Evolutionary conservation across 2,329 filamentous ascomycete genomes (phyloP).

Genomic region (Ophiocordyceps robertsii): DNA sequence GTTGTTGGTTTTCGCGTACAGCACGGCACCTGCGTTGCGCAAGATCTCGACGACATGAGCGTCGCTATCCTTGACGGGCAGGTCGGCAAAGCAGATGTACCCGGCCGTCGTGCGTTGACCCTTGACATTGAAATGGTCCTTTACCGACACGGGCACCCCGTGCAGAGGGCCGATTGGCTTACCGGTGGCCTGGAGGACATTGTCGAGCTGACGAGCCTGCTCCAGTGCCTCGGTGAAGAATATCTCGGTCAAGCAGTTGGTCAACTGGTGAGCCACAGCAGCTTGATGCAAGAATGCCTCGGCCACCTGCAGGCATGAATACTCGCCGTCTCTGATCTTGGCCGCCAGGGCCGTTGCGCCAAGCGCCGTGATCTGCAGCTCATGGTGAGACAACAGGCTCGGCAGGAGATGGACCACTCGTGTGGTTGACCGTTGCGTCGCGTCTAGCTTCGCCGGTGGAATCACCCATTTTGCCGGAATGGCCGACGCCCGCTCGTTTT

Average conservation of each 20-base stretch:
- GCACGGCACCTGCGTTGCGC: constrained; percentile 15
- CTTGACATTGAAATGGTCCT: constrained; percentile 8
- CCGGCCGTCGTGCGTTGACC: constrained; percentile 2
- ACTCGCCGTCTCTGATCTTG: constrained; percentile 5
- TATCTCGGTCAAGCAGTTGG: constrained; percentile 31
- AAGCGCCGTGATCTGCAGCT: constrained; percentile 10
- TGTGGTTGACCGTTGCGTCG: constrained; percentile 4
- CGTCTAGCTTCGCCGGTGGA: constrained; percentile 3
- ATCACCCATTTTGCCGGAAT: constrained; percentile 5
- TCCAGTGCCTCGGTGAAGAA: constrained; percentile 34
- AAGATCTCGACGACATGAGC: constrained; percentile 1
- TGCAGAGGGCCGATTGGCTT: constrained; percentile 33
- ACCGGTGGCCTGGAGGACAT: constrained; percentile 5
- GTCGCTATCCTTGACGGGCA: constrained; percentile 2
- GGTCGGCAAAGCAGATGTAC: constrained; percentile 20
- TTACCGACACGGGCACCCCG: constrained; percentile 37
- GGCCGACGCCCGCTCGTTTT: constrained; percentile 1
- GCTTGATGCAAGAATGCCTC: constrained; percentile 14
- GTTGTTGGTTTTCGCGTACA: constrained; percentile 57
- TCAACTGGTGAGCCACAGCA: constrained; percentile 15
- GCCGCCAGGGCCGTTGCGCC: constrained; percentile 5
- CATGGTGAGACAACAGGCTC: constrained; percentile 6
- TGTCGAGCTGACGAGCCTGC: constrained; percentile 30
- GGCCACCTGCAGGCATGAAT: constrained; percentile 11
- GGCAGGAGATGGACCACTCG: constrained; percentile 3